Base-by-base conservation (phyloP, 495 filamentous ascomycete genomes). In the Aspergillus saccharolyticus region DNA sequence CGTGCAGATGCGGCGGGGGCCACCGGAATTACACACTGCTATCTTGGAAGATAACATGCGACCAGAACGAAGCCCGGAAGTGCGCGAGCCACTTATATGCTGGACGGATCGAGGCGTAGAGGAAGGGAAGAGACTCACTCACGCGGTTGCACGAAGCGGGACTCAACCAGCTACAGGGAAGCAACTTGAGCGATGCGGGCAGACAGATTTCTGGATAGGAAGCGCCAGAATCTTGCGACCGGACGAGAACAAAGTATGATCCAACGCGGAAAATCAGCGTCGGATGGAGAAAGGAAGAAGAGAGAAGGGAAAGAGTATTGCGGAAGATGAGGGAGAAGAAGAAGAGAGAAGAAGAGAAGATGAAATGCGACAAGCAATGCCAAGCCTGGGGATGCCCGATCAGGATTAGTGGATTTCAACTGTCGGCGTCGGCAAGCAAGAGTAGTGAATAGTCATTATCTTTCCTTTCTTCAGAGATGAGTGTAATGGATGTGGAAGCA, bases 351-450 rank as follows among this genome's bases (percentile, higher is more conserved):
- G 33, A 52, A 6, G 16, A 52, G 18, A 52, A 18, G 50, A 53
- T 28, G 30, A 53, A 33, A 53, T 22, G 28, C 39, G 42, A 53
- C 22, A 33, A n/a, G 42, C 28, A 52, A 25, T 19, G 47, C 47
- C 47, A 50, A 50, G 47, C 47, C 47, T 28, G 47, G 44, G 47
- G 16, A 28, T 24, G 47, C 47, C 47, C 22, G 24, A 50, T 50
- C 47, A 18, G 47, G 47, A 28, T 30, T 50, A 28, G 47, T 24
- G 47, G 22, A n/a, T 17, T 16, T 17, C n/a, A 15, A 24, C 22
- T 10, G 15, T 39, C 12, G 2, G 4, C 7, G 6, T 5, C 33
- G 12, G n/a, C 24, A 50, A 17, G 16, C 14, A 25, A 21, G 25
- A 25, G 19, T 25, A 49, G n/a, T 49, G 21, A 49, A 49, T n/a